Base-by-base conservation (phyloP, 2,329 filamentous ascomycete genomes). In the Neobulgaria alba region DNA sequence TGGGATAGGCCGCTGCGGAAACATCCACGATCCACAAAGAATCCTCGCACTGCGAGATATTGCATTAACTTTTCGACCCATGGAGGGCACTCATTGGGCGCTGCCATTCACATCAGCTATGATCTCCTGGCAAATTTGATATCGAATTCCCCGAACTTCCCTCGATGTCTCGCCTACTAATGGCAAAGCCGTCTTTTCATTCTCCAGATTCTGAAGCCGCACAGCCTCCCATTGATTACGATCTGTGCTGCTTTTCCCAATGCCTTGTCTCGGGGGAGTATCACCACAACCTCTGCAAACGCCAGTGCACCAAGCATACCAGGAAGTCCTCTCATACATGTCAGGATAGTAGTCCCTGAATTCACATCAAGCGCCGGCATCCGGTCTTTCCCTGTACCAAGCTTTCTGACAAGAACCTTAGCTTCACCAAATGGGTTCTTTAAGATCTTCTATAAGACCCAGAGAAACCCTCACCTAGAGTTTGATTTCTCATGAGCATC, bases 401-500 rank as follows among this genome's bases (percentile, higher is more conserved):
- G 32, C 9, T 29, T 23, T 31, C 14, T 41, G 35, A 43, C 43
- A 36, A 42, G 9, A 18, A 3, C 14, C 5, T 18, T 26, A 12
- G 7, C 23, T 12, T 7, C 7, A 7, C 23, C 12, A 7, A 12
- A 7, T 26, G 7, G 23, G 23, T 7, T 7, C 7, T 7, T 12
- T 12, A 12, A 12, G 10, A 32, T 43, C 30, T 44, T 43, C 37
- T 56, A 58, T 58, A 58, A 56, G 51, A 50, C 29, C 18, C 34
- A 41, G 41, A 34, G 14, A 10, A 19, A 39, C 46, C 42, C 51
- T 31, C 10, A 38, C 42, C 48, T 42, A 41, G 47, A 17, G 38
- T 36, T 29, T 30, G 48, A 34, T 53, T 47, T 46, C 38, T 47
- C 48, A 48, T 53, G 51, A 53, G 55, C 53, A 55, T 43, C 50